phyloP scores from a whole-genome alignment of 768 basidiomycete species.

The Russula earlei region DNA sequence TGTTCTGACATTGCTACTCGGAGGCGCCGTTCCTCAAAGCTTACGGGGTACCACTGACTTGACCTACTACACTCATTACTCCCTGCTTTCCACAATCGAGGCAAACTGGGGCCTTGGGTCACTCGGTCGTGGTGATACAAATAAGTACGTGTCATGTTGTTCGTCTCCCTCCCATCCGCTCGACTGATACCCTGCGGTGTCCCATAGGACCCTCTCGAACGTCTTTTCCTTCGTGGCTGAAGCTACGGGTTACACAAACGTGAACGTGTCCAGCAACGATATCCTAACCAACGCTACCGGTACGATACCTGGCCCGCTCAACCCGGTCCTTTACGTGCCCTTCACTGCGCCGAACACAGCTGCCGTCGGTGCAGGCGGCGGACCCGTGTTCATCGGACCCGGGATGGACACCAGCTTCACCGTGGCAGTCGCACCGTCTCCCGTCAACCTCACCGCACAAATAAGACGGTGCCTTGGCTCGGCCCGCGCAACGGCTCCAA shows the following conservation, averaged over 20 bases:
- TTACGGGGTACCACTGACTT: slow-evolving; percentile 38
- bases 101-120: slow-evolving; percentile 54
- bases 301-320: slow-evolving; percentile 36
- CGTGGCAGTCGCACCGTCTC: slow-evolving; percentile 17
- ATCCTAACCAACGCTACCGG: slow-evolving; percentile 34
- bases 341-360: slow-evolving; percentile 35
- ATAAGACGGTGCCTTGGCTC: slow-evolving; percentile 20
- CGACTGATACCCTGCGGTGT: neutral
- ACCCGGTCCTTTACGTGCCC: slow-evolving; percentile 32
- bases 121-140: slow-evolving; percentile 49
- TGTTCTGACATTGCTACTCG: slow-evolving; percentile 37
- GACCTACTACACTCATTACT: slow-evolving; percentile 56
- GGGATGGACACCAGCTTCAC: slow-evolving; percentile 31
- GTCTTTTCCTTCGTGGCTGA: slow-evolving; percentile 45
- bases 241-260: slow-evolving; percentile 36
- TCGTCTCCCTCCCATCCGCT: neutral
- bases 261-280: slow-evolving; percentile 22
- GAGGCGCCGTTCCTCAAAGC: slow-evolving; percentile 35
- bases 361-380: slow-evolving; percentile 35
- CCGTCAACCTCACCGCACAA: slow-evolving; percentile 34
- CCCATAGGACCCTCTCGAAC: slow-evolving; percentile 31
- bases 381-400: slow-evolving; percentile 31
- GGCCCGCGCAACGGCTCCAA: neutral
- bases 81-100: slow-evolving; percentile 43
- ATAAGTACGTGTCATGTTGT: slow-evolving; percentile 27